Evolutionary conservation across 1,284 basidiomycete genomes (phyloP), one percentile per base, ranked within the genome.

Genomic region (Ceratobasidium sp.): DNA sequence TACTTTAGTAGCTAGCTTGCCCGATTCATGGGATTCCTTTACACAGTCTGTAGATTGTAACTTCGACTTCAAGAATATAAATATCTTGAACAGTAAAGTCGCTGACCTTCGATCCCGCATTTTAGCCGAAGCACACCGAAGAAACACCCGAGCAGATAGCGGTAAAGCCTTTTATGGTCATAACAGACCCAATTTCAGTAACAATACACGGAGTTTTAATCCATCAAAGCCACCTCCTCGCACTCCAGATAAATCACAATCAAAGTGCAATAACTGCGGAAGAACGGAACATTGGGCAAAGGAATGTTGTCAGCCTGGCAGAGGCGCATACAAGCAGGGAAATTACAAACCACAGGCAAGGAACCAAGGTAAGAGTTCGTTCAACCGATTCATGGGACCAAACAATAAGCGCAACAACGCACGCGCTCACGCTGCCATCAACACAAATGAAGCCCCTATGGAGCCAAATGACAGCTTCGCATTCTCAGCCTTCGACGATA

Each of bases 231-330:
- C 6, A 6, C 36, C 36, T 14, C 14, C 36, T 6, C 36, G 36
- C 36, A 39, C 36, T 39, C 60, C 60, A 18, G 60, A 64, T 23
- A 64, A 64, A 32, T 64, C 60, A 4, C 45, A 50, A 10, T 23
- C 60, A 1, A 64, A 64, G 21, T 64, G 60, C 45, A 64, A 64
- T 28, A 64, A 64, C 18, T 64, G 60, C 23, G 32, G 60, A 18
- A 16, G 30, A 6, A 50, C 46, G 6, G 60, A 45, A 14, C 60
- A 64, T 48, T 50, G 60, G 60, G 46, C 32, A 18, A 28, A 21
- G 1, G 58, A 60, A 45, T 60, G 39, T 36, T 10, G 58, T 10
- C 58, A 60, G 39, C 58, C 58, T 14, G 58, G 58, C 23, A 39
- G 58, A 6, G 58, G 58, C 8, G 58, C 58, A 45, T 55, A 55